Evolutionary conservation across 2,329 filamentous ascomycete genomes (phyloP), one percentile per base, ranked within the genome.

Genomic region (Penicillium brasilianum): DNA sequence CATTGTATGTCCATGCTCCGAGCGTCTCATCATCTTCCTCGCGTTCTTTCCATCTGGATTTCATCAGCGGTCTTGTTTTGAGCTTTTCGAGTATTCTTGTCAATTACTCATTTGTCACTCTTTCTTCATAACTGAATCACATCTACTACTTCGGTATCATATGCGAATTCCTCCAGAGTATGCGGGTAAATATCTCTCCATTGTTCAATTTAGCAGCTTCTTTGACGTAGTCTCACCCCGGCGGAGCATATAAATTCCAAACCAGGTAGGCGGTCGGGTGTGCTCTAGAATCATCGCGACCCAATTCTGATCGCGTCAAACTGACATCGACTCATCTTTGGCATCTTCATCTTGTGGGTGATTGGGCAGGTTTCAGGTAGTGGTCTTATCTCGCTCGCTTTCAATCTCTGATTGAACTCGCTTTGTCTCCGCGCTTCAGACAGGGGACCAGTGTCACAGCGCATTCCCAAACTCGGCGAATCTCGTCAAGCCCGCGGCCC

Each of bases 1-100:
- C 62, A 59, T 69, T 62, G 66, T 64, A 69, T 70, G 18, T 56
- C 59, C 60, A 62, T 61, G 65, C 66, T 60, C 55, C 59, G 43
- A 69, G 65, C 66, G 65, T 54, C 53, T 61, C 50, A 54, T 64
- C 34, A 37, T 52, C 28, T 55, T 50, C 34, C n/a, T 57, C 57
- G 36, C 60, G 41, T 39, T 56, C 49, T 46, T 44, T 58, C 57
- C 49, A 46, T 55, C 57, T 58, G 44, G 30, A 30, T 32, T 30
- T 34, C 22, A 58, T 46, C 59, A 54, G 63, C 52, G 53, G 56
- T 64, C 53, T 46, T 57, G 34, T 30, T 36, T 55, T 46, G n/a
- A 9, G n/a, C 10, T 22, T 30, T 53, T 13, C n/a, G 20, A 53
- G 51, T 39, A 30, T 56, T 58, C 6, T 56, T 60, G 57, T 67